Percentiles rank a stretch among this genome's conserved stretches.
phyloP scores from a whole-genome alignment of 352 stramenopile species.

The Poterioochromonas sp. region DNA sequence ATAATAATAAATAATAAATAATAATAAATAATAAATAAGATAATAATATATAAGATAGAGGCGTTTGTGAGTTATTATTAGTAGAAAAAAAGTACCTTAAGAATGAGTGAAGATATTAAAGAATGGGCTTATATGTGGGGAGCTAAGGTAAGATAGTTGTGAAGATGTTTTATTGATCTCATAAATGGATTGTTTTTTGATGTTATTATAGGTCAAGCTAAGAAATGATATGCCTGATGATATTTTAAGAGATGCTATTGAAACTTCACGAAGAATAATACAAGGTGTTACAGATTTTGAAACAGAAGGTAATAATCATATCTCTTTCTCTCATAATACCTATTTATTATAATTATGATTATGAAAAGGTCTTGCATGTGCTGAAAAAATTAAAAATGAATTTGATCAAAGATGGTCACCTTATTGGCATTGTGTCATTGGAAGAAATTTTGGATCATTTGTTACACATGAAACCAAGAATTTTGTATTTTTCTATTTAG shows the following conservation, averaged over 20 bases:
- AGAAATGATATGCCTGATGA: slow-evolving; percentile 30
- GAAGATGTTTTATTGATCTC: neutral
- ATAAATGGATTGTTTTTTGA: neutral
- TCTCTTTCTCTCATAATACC: too few relatives aligned
- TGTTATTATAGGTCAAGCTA: slow-evolving; percentile 9
- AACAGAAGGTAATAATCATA: slow-evolving; percentile 16
- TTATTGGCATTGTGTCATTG: slow-evolving; percentile 83
- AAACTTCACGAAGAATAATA: slow-evolving; percentile 22
- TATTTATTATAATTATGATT: neutral
- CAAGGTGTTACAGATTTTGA: slow-evolving; percentile 16
- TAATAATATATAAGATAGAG: too few relatives aligned
- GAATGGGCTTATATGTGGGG: slow-evolving; percentile 32
- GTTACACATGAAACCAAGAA: slow-evolving; percentile 91
- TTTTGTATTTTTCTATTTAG: slow-evolving; percentile 56
- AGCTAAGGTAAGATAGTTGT: neutral
- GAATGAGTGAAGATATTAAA: slow-evolving; percentile 29
- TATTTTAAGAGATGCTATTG: slow-evolving; percentile 28
- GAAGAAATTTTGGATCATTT: slow-evolving; percentile 77
- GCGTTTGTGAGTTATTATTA: too few relatives aligned
- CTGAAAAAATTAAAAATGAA: slow-evolving; percentile 59
- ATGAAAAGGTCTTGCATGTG: neutral
- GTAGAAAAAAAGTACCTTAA: neutral
- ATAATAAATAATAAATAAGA: too few relatives aligned
- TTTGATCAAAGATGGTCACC: slow-evolving; percentile 81
- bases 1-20: too few relatives aligned